Conservation (phyloP, 2,329 filamentous ascomycete genomes). For the Diaporthe sp. region DNA sequence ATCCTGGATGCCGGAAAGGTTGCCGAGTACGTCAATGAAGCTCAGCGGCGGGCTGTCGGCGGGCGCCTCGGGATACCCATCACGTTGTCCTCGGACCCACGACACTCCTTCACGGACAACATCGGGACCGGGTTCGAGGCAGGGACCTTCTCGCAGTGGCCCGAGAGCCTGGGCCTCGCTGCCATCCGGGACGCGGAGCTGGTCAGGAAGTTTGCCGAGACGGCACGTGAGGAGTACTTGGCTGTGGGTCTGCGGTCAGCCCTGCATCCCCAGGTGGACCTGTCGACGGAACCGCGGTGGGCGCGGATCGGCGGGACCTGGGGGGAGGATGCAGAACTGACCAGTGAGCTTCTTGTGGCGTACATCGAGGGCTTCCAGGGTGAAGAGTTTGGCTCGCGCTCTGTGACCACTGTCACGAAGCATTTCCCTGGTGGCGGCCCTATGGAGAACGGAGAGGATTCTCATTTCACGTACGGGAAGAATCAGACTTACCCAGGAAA, state of each 20-base stretch:
- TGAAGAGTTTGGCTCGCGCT: slow-evolving; percentile 52
- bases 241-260: slow-evolving; percentile 59
- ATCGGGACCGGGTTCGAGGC: slow-evolving; percentile 58
- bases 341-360: slow-evolving; percentile 53
- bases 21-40: slow-evolving; percentile 56
- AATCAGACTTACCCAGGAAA: slow-evolving; percentile 64
- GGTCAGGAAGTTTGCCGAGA: slow-evolving; percentile 62
- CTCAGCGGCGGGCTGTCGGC: slow-evolving; percentile 57
- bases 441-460: slow-evolving; percentile 64
- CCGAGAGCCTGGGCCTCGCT: slow-evolving; percentile 63
- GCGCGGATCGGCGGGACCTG: slow-evolving; percentile 59
- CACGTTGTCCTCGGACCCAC: slow-evolving; percentile 62
- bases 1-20: slow-evolving; percentile 48
- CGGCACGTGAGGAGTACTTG: slow-evolving; percentile 61
- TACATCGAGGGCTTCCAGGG: slow-evolving; percentile 63
- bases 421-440: slow-evolving; percentile 67
- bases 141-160: slow-evolving; percentile 64
- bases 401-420: slow-evolving; percentile 64
- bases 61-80: slow-evolving; percentile 63
- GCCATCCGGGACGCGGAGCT: slow-evolving; percentile 59
- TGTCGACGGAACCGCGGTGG: slow-evolving; percentile 66
- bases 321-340: slow-evolving; percentile 62
- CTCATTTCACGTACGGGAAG: slow-evolving; percentile 66
- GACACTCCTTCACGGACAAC: slow-evolving; percentile 59
- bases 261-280: slow-evolving; percentile 64